Evolutionary conservation across 768 basidiomycete species (phyloP).

Genomic region (Hygrocybe coccinea): DNA sequence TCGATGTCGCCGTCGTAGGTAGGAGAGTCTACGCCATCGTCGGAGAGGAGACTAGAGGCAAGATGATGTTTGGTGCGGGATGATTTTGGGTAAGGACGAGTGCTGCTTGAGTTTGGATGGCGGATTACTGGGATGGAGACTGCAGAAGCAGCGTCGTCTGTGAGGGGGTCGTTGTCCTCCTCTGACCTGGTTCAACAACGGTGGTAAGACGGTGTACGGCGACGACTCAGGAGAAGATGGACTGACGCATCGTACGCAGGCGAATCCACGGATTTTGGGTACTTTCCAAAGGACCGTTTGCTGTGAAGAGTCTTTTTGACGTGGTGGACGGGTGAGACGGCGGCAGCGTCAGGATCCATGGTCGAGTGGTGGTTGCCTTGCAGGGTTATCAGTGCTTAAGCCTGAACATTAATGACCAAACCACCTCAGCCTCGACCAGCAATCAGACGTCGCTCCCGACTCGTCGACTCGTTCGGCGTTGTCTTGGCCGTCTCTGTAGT

Average conservation of each 20-base stretch:
- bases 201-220: neutral
- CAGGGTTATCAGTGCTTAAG: no score
- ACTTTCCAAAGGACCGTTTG: conserved; percentile 69
- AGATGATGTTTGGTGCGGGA: conserved; percentile 47
- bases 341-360: neutral
- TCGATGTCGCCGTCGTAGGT: conserved; percentile 91
- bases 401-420: neutral
- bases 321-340: conserved; percentile 5
- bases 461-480: no score
- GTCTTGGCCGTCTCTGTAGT: conserved; percentile 4
- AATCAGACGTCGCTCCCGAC: no score
- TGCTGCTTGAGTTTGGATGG: conserved; percentile 15
- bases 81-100: conserved; percentile 25
- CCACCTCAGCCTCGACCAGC: no score
- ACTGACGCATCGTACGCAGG: conserved; percentile 73
- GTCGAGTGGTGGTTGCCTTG: neutral
- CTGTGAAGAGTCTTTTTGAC: conserved; percentile 41
- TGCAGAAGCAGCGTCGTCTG: conserved; percentile 63
- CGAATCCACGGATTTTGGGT: conserved; percentile 57
- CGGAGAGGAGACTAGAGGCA: conserved; percentile 52
- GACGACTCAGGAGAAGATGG: neutral
- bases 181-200: conserved; percentile 54
- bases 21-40: conserved; percentile 76
- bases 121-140: conserved; percentile 42
- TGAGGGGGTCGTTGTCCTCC: conserved; percentile 84